Percentiles rank a stretch among this genome's conserved stretches.
phyloP scores from a whole-genome alignment of 75 land plant genomes.

The Cunninghamia lanceolata region DNA sequence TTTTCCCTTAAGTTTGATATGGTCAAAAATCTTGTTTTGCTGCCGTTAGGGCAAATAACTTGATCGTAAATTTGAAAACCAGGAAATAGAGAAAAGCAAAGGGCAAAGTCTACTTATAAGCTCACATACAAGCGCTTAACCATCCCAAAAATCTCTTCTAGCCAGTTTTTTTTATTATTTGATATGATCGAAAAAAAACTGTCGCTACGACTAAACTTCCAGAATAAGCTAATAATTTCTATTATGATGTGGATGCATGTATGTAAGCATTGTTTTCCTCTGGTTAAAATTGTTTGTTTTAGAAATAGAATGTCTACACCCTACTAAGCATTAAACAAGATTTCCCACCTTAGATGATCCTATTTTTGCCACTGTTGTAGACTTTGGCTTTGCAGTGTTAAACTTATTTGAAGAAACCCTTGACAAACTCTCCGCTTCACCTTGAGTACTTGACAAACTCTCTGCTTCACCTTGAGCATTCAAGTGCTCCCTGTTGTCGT shows the following conservation, averaged over 20 bases:
- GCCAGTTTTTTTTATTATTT: neutral
- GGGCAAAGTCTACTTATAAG: neutral
- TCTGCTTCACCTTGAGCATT: conserved; percentile 6
- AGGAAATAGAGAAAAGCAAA: neutral
- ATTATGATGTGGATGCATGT: neutral
- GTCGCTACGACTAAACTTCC: neutral
- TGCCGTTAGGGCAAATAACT: neutral
- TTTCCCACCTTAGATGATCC: conserved; percentile 42
- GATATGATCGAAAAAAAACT: neutral
- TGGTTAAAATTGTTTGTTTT: neutral
- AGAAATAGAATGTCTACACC: neutral
- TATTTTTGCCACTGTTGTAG: conserved; percentile 36
- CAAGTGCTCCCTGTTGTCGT: neutral
- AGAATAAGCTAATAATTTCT: neutral
- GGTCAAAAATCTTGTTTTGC: neutral
- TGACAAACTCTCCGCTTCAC: conserved; percentile 20
- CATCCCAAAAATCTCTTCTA: neutral
- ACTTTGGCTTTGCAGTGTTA: conserved; percentile 30
- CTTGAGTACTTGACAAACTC: conserved; percentile 8
- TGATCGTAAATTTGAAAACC: neutral
- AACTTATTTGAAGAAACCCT: conserved; percentile 26
- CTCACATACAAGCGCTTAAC: neutral
- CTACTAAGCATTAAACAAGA: neutral
- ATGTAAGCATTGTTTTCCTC: neutral
- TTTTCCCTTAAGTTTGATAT: neutral